Percentiles rank a stretch among this genome's conserved stretches.
Evolutionary conservation across 73 alveolate genomes (phyloP).

Genomic region (Breviolum minutum): DNA sequence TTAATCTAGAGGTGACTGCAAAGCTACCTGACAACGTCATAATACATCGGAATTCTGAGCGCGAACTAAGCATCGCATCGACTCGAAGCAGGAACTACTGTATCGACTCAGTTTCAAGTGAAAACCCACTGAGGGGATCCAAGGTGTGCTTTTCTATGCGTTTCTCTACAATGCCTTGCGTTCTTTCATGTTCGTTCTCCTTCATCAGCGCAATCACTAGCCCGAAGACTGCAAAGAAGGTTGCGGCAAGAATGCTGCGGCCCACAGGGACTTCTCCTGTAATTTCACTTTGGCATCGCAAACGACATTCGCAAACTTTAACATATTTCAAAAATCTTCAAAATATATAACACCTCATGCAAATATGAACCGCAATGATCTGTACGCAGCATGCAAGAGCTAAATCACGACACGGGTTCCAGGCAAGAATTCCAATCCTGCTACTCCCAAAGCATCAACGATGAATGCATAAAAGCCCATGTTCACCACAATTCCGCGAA

Average conservation of each 20-base stretch:
- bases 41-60: too few species aligned
- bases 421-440: neutral
- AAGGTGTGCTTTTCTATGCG: neutral
- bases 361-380: neutral
- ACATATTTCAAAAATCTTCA: neutral
- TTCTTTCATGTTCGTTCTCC: neutral
- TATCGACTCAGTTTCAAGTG: too few species aligned
- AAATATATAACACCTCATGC: neutral
- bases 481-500: conserved; percentile 89
- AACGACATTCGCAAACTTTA: neutral
- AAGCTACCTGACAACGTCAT: too few species aligned
- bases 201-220: conserved; percentile 86
- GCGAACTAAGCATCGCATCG: too few species aligned
- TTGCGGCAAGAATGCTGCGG: conserved; percentile 72
- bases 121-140: too few species aligned
- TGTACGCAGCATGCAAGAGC: neutral
- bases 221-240: conserved; percentile 88
- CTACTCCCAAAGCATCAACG: conserved; percentile 59
- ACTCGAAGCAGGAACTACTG: too few species aligned
- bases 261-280: conserved; percentile 41
- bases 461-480: conserved; percentile 87
- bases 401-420: neutral
- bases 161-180: neutral
- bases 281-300: neutral
- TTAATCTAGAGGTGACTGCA: too few species aligned